Conservation (phyloP, 1,139 yeast species). For the Kodamaea fungicola region DNA sequence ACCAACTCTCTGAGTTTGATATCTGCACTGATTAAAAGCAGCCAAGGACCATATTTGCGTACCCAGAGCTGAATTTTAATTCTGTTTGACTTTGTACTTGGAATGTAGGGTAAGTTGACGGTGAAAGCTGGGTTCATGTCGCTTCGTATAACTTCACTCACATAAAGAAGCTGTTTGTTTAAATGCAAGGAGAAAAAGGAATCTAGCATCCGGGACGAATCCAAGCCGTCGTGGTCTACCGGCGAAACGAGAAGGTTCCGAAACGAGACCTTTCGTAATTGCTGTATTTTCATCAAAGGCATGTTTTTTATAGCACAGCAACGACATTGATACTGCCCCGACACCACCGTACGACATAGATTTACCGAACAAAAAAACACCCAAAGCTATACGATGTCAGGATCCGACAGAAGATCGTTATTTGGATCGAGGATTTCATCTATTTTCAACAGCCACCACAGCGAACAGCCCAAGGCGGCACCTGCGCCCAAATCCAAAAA, state of each 20-base stretch:
- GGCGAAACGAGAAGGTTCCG: conserved; percentile 10
- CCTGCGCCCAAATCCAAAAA: not conserved
- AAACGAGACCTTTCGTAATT: conserved; percentile 14
- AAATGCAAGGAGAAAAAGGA: conserved; percentile 28
- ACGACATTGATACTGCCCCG: too few species aligned
- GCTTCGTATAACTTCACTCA: conserved; percentile 30
- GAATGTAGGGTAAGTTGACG: conserved; percentile 23
- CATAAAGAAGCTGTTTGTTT: conserved; percentile 21
- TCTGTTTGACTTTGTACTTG: conserved; percentile 8
- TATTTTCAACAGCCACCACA: conserved; percentile 20
- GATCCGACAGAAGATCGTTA: conserved; percentile 13
- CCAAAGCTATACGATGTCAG: conserved; percentile 5
- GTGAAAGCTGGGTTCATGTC: conserved; percentile 32
- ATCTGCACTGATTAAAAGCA: not conserved
- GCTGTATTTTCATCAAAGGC: conserved; percentile 8
- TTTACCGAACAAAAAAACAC: too few species aligned
- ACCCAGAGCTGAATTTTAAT: conserved; percentile 7
- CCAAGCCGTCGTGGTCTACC: not conserved
- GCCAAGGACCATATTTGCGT: not conserved
- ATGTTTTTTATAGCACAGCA: too few species aligned
- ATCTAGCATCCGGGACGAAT: conserved; percentile 18
- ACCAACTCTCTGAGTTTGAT: conserved; percentile 20
- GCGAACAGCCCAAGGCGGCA: conserved; percentile 5
- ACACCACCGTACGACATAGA: too few species aligned
- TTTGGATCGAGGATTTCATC: conserved; percentile 28